Evolutionary conservation across 805 yeast species (phyloP), one percentile per base, ranked within the genome.

Genomic region (Candida saitoana): DNA sequence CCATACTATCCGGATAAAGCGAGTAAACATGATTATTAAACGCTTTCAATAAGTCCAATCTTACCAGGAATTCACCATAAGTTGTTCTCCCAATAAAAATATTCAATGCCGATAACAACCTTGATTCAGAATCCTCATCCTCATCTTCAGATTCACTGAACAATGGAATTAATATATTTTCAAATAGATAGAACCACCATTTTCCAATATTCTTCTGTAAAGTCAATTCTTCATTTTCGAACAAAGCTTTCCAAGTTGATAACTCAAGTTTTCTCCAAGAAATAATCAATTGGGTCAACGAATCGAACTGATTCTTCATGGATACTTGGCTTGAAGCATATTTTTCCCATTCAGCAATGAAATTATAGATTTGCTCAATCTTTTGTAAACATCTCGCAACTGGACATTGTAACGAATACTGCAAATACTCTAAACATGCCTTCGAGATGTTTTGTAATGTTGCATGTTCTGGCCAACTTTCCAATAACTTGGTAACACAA

Each of bases 401-500:
- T 0, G 99, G 93, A 0, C 86, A 78, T 22, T 70, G 65, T 2
- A 81, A 69, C 0, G 95, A 77, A 52, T 70, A 83, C 3, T 62
- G 60, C 43, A 85, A 60, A 45, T 84, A 76, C 56, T 90, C 98
- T 12, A 71, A 62, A 48, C 85, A 76, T 6, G 82, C 79, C 45
- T 82, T 67, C 30, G 67, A 59, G 36, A 91, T 71, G 16, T 84
- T 87, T 43, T 74, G 82, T 39, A 93, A 64, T 0, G 96, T 88
- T 0, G 93, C 93, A 67, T 95, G 96, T 53, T 95, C 99, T 0
- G 98, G 97, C 96, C 96, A 93, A 54, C 81, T 79, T 18, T 62
- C 62, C 9, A 84, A 59, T 9, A 87, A 59, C 3, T 62, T 64
- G 5, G 58, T 48, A 3, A 80, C 78, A 12, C 53, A 49, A 5